Base-by-base conservation (phyloP, 345 rosid genomes). In the Pistacia vera region DNA sequence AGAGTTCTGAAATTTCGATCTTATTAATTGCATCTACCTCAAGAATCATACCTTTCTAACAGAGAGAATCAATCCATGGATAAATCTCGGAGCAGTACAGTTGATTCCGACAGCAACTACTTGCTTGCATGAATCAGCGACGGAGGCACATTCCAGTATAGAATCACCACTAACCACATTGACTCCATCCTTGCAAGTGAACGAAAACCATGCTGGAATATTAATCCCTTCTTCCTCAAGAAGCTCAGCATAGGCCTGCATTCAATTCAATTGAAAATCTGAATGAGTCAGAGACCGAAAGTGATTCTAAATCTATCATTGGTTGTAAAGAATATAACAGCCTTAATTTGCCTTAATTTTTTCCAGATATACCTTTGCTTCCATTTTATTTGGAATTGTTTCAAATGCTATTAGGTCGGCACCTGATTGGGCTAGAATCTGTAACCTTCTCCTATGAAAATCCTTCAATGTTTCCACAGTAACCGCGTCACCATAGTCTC, bases 171-270 rank as follows among this genome's bases (percentile, higher is more conserved):
- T 83, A 66, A 88, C 97, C 70, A 86, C 92, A 52, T 91, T 91
- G 61, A 76, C 77, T 73, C 89, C 97, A 70, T 95, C 97, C 81
- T 87, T 90, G 38, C 92, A 91, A 68, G 66, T 85, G 81, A 92
- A 94, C 3, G 95, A 86, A 72, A 94, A 89, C 98, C 98, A 94
- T n/a, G 97, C 93, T 11, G 97, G 97, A 60, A 82, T 83, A 20
- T 83, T 54, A 18, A 89, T 77, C 60, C 58, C 88, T 83, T 89
- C 92, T 75, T 94, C 97, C 56, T 83, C 87, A 59, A 94, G 97
- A 90, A 92, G 95, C 85, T 94, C 97, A 16, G 83, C 84, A 76
- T 84, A 94, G 28, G 98, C 98, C 98, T 94, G 73, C 44, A 25
- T 63, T 22, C 49, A 63, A 68, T 38, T 16, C 64, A 67, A 46